phyloP scores from a whole-genome alignment of 495 filamentous ascomycete species.

The Podospora tetraspora region DNA sequence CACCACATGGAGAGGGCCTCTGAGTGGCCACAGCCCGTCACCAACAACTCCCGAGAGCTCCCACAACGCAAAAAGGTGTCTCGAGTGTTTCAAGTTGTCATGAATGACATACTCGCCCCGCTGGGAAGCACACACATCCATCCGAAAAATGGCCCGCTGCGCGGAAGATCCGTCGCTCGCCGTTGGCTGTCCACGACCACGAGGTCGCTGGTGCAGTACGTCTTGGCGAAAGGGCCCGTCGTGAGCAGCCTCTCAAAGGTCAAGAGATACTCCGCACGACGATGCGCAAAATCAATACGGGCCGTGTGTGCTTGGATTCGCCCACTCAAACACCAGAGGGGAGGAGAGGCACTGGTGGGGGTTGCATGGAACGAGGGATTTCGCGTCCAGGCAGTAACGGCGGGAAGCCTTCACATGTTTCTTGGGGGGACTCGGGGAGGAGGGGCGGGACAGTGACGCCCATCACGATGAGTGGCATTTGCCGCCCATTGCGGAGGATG shows the following conservation, averaged over 20 bases:
- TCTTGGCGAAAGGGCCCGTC: conserved; percentile 14
- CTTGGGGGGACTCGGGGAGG: neutral
- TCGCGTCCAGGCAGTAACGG: neutral
- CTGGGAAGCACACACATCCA: conserved; percentile 5
- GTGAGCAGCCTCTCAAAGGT: conserved; percentile 14
- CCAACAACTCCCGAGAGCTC: conserved; percentile 17
- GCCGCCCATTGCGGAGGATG: neutral
- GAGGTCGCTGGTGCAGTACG: conserved; percentile 5
- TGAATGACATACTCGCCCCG: conserved; percentile 13
- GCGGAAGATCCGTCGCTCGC: conserved; percentile 9
- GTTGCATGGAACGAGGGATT: neutral
- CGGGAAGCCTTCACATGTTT: neutral
- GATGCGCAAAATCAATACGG: conserved; percentile 2
- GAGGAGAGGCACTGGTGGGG: neutral
- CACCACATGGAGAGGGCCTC: neutral
- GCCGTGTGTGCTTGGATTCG: neutral
- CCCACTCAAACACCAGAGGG: neutral
- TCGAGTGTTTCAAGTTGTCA: conserved; percentile 31
- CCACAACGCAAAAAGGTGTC: conserved; percentile 1
- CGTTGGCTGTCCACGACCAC: conserved; percentile 13
- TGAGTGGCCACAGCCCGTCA: conserved; percentile 22
- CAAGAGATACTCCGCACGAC: conserved; percentile 10
- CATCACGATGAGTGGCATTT: neutral
- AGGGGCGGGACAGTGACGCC: neutral
- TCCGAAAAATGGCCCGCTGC: conserved; percentile 1